A percentile compares a stretch with the other conserved stretches of the same genome.
phyloP scores from a whole-genome alignment of 108 stramenopile species.

The Schizochytrium sp. region DNA sequence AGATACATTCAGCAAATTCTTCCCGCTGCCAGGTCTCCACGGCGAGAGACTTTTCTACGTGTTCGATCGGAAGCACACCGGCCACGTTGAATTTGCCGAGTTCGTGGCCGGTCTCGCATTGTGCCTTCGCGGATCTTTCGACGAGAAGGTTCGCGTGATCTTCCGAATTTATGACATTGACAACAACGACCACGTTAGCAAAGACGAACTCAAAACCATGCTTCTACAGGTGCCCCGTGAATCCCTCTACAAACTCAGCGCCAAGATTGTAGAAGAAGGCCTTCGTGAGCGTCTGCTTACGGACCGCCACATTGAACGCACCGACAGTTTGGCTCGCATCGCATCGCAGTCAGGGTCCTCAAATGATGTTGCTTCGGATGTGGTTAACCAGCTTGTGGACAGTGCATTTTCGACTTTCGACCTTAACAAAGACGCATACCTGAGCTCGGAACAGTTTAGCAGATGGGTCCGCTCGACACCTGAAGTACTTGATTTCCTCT shows the following conservation, averaged over 20 bases:
- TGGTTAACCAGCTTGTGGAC: slow-evolving; percentile 73
- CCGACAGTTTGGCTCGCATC: slow-evolving; percentile 63
- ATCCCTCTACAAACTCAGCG: slow-evolving; percentile 48
- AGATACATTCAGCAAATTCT: slow-evolving; percentile 76
- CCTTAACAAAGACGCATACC: slow-evolving; percentile 73
- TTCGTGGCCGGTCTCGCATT: slow-evolving; percentile 74
- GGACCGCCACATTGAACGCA: background rate
- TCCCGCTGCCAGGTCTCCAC: slow-evolving; percentile 75
- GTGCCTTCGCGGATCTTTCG: slow-evolving; percentile 69
- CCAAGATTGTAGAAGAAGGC: slow-evolving; percentile 13
- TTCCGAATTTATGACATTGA: slow-evolving; percentile 70
- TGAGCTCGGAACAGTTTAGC: slow-evolving; percentile 70
- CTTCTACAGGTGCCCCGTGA: slow-evolving; percentile 70
- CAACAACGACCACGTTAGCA: slow-evolving; percentile 67
- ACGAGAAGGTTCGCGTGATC: slow-evolving; percentile 72
- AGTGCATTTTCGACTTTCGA: slow-evolving; percentile 74
- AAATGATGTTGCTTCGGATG: background rate
- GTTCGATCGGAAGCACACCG: slow-evolving; percentile 71
- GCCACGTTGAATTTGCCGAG: slow-evolving; percentile 74
- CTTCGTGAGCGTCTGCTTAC: slow-evolving; percentile 34
- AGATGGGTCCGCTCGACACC: slow-evolving; percentile 30
- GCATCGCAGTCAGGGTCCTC: slow-evolving; percentile 58
- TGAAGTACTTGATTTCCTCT: background rate
- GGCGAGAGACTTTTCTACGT: slow-evolving; percentile 76
- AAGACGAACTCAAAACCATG: slow-evolving; percentile 70